Evolutionary conservation across 1,284 basidiomycete species (phyloP).

Genomic region (Leccinum pachyderme): DNA sequence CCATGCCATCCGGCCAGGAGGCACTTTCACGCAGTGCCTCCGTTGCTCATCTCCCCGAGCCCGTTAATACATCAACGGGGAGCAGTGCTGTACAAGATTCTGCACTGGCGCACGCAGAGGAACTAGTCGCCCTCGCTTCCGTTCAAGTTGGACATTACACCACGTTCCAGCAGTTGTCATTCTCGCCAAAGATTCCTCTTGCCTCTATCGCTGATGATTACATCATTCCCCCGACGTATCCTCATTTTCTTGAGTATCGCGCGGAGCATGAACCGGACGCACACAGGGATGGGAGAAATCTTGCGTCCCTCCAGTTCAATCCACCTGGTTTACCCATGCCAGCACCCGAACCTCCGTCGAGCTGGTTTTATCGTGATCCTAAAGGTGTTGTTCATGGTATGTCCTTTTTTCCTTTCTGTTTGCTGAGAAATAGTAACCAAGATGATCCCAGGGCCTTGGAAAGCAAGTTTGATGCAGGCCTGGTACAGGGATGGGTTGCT

Average conservation of each 20-base stretch:
- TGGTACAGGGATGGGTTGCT: constrained; percentile 82
- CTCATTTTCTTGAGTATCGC: constrained; percentile 69
- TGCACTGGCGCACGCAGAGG: constrained; percentile 52
- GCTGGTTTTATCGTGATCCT: constrained; percentile 80
- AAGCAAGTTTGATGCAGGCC: constrained; percentile 77
- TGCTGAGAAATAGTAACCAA: constrained; percentile 2
- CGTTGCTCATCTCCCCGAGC: constrained; percentile 26
- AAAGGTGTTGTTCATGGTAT: constrained; percentile 74
- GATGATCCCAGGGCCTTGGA: constrained; percentile 67
- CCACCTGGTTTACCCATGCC: constrained; percentile 77
- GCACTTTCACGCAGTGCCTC: constrained; percentile 27
- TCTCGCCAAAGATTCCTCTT: constrained; percentile 79
- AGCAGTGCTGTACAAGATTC: constrained; percentile 28
- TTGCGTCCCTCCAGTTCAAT: constrained; percentile 65
- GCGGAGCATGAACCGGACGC: constrained; percentile 56
- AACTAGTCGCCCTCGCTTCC: constrained; percentile 64
- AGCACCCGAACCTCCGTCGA: constrained; percentile 57
- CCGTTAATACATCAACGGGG: constrained; percentile 20
- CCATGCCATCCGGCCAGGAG: constrained; percentile 38
- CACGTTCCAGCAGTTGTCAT: constrained; percentile 83
- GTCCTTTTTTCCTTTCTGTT: constrained; percentile 21
- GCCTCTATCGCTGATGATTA: constrained; percentile 86
- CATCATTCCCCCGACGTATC: constrained; percentile 84
- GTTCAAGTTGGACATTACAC: constrained; percentile 78
- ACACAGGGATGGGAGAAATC: constrained; percentile 44